Conservation (phyloP, 2,329 filamentous ascomycete genomes). For the Cladophialophora carrionii region DNA sequence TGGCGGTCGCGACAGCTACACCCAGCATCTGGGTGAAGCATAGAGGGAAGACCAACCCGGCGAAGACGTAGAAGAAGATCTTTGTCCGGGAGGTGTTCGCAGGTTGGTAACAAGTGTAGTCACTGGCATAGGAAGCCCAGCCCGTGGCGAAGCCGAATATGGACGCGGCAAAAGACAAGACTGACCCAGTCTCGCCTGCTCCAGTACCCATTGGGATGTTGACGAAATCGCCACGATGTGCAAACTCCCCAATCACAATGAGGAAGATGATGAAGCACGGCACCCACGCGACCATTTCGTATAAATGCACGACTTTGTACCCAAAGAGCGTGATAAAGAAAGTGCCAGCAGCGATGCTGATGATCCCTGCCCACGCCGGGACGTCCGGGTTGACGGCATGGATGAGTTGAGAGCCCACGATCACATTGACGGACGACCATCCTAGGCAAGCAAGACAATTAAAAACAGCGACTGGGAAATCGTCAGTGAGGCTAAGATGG, state of each 20-base stretch:
- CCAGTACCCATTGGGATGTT: conserved; percentile 65
- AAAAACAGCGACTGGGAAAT: conserved; percentile 47
- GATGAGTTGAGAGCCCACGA: conserved; percentile 77
- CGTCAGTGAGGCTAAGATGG: conserved; percentile 44
- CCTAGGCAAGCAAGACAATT: conserved; percentile 54
- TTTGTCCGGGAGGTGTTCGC: conserved; percentile 60
- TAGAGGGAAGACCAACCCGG: conserved; percentile 70
- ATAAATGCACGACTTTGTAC: conserved; percentile 74
- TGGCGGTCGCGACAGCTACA: conserved; percentile 69
- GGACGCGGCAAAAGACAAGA: conserved; percentile 68
- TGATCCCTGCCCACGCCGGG: conserved; percentile 72
- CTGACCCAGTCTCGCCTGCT: conserved; percentile 60
- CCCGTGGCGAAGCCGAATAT: conserved; percentile 71
- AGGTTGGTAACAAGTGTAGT: conserved; percentile 81
- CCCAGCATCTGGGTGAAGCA: conserved; percentile 75
- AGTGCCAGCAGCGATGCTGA: conserved; percentile 71
- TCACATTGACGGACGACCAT: conserved; percentile 76
- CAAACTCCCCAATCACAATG: conserved; percentile 70
- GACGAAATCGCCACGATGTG: conserved; percentile 66
- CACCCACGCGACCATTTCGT: conserved; percentile 76
- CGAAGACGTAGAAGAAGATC: conserved; percentile 70
- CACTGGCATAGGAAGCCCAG: conserved; percentile 74
- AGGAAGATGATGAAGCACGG: conserved; percentile 74
- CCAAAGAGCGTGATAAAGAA: conserved; percentile 73
- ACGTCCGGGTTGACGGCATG: conserved; percentile 69